phyloP scores from a whole-genome alignment of 2,329 filamentous ascomycete genomes.

The Saccharata proteae region DNA sequence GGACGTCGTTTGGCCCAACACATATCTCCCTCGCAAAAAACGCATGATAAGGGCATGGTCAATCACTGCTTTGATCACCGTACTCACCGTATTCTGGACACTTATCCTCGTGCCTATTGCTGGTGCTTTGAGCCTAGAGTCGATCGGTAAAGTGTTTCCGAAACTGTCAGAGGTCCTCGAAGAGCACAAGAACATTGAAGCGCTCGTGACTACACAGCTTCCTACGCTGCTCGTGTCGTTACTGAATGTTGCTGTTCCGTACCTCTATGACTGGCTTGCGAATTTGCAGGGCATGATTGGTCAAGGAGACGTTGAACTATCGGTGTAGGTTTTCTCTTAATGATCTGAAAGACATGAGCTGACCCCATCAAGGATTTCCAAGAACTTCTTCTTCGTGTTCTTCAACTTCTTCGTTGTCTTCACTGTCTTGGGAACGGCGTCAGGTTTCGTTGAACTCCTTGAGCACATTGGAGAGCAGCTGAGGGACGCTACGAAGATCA shows the following conservation, averaged over 20 bases:
- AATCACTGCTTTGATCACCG: conserved; percentile 69
- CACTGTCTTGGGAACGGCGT: conserved; percentile 71
- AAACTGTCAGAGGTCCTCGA: conserved; percentile 55
- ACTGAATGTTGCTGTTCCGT: conserved; percentile 81
- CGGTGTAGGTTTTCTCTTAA: conserved; percentile 40
- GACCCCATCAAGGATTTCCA: conserved; percentile 50
- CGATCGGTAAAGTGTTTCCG: conserved; percentile 62
- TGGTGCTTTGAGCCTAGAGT: conserved; percentile 66
- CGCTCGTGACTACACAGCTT: conserved; percentile 74
- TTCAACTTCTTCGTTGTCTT: conserved; percentile 98
- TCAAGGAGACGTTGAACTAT: conserved; percentile 85
- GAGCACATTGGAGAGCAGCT: conserved; percentile 57
- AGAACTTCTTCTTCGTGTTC: conserved; percentile 99
- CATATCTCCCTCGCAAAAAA: conserved; percentile 62
- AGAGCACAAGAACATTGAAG: conserved; percentile 55
- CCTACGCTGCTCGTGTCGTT: conserved; percentile 78
- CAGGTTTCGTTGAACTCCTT: conserved; percentile 57
- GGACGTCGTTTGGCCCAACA: conserved; percentile 93
- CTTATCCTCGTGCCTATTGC: conserved; percentile 70
- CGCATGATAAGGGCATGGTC: conserved; percentile 71
- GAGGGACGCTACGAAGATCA: conserved; percentile 67
- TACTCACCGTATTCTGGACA: conserved; percentile 83
- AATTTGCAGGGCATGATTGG: conserved; percentile 92
- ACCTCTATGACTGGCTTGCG: conserved; percentile 86
- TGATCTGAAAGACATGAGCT: background rate